Percentiles rank a stretch among this genome's conserved stretches.
Evolutionary conservation across 345 rosid genomes (phyloP).

Genomic region (Ceriops tagal): DNA sequence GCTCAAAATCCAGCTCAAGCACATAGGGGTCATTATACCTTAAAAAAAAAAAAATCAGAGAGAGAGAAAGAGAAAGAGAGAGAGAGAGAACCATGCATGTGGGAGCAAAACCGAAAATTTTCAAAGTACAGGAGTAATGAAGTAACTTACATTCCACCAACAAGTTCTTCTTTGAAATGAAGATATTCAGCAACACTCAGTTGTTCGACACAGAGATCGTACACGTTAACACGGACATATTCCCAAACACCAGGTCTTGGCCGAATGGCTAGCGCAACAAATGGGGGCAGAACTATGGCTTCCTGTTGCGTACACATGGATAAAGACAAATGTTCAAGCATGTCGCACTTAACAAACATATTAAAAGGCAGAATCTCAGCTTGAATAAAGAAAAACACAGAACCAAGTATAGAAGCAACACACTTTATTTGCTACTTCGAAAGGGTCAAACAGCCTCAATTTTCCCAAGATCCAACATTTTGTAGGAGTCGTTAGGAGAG

Average conservation of each 20-base stretch:
- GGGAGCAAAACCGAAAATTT: not conserved
- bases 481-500: too few species aligned
- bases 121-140: not conserved
- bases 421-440: too few species aligned
- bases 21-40: conserved; percentile 46
- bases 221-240: conserved; percentile 82
- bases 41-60: not conserved
- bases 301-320: conserved; percentile 42
- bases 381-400: not conserved
- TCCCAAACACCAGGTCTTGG: conserved; percentile 99
- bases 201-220: conserved; percentile 82
- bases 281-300: conserved; percentile 92
- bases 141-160: conserved; percentile 60
- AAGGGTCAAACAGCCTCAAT: too few species aligned
- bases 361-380: not conserved
- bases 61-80: not conserved
- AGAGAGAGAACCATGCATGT: not conserved
- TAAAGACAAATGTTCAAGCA: not conserved
- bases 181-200: conserved; percentile 79
- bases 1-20: conserved; percentile 98
- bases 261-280: conserved; percentile 86
- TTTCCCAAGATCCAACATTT: too few species aligned
- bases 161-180: conserved; percentile 83
- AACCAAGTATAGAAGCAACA: too few species aligned
- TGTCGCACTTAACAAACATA: not conserved